Base-by-base conservation (phyloP, 78 protist genomes). In the Polysphondylium violaceum region DNA sequence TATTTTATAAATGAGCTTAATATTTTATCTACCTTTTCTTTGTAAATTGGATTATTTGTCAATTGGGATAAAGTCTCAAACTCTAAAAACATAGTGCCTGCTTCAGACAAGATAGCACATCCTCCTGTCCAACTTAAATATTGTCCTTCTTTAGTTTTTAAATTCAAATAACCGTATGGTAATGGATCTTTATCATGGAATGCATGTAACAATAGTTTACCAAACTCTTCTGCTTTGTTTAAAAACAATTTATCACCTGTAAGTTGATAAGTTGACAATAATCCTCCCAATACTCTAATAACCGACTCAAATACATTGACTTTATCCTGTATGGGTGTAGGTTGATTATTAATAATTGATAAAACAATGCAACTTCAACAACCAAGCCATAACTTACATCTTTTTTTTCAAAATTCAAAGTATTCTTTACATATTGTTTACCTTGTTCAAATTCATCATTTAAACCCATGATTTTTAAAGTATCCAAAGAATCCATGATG, bases 231-330 rank as follows among this genome's bases (percentile, higher is more conserved):
- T 16, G 96, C 93, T 90, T 94, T 93, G 50, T 59, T 55, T 14
- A 92, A 64, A 64, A 92, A 88, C 12, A 83, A 6, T 8, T 0
- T 1, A 76, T 96, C 97, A 5, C 41, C 50, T 17, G 97, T 76
- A 12, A 96, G 60, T 27, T 73, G 87, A 74, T 93, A 85, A 11
- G 97, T 94, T 23, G 94, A 2, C 50, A 97, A 76, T 36, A 95
- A 85, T 8, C 95, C 97, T 6, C 98, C 98, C 16, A 97, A 21
- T 31, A 86, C 19, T 38, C 98, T 71, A 61, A 97, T 96, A 40
- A 78, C 92, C 17, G 94, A 76, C 72, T 97, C 98, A 73, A 97
- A 97, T 41, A 93, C 55, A 21, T n/a, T n/a, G n/a, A n/a, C n/a
- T n/a, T n/a, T n/a, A n/a, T n/a, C n/a, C 9, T 14, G n/a, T 14